Conservation (phyloP, 768 basidiomycete genomes). For the Rhodotorula diobovata region DNA sequence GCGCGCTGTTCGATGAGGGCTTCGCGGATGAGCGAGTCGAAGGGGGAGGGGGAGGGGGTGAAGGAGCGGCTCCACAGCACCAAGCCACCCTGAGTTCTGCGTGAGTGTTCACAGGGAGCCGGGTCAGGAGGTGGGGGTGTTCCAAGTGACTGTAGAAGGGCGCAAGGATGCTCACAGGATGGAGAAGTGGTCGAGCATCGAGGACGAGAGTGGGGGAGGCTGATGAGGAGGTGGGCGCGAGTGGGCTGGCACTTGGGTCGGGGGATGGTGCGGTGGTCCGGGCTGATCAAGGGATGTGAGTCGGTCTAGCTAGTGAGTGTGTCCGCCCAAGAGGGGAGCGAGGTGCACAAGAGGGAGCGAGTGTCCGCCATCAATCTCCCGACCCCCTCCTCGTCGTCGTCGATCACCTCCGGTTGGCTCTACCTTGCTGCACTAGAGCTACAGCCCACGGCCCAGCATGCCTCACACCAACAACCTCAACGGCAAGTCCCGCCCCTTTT, state of each 20-base stretch:
- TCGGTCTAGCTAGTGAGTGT: neutral
- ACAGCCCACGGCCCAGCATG: too few relatives aligned
- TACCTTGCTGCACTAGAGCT: too few relatives aligned
- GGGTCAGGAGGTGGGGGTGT: too few relatives aligned
- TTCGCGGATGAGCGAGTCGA: constrained; percentile 82
- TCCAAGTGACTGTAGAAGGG: neutral
- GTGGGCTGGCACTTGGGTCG: neutral
- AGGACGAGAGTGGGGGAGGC: too few relatives aligned
- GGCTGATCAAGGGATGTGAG: neutral
- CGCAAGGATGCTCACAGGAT: constrained; percentile 56
- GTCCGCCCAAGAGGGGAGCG: too few relatives aligned
- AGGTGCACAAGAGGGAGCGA: neutral
- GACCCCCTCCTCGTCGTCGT: neutral
- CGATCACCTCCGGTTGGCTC: too few relatives aligned
- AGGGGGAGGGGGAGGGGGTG: constrained; percentile 75
- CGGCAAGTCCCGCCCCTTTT: neutral
- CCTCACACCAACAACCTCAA: constrained; percentile 36
- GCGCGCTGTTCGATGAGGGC: constrained; percentile 81
- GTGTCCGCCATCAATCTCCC: neutral
- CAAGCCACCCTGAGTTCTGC: constrained; percentile 63
- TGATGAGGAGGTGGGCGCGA: neutral
- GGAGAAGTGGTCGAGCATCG: constrained; percentile 70
- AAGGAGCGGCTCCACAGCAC: constrained; percentile 94
- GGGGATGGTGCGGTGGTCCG: too few relatives aligned
- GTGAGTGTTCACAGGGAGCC: neutral